phyloP scores from a whole-genome alignment of 1,284 basidiomycete species.

The Pseudozyma sp. region DNA sequence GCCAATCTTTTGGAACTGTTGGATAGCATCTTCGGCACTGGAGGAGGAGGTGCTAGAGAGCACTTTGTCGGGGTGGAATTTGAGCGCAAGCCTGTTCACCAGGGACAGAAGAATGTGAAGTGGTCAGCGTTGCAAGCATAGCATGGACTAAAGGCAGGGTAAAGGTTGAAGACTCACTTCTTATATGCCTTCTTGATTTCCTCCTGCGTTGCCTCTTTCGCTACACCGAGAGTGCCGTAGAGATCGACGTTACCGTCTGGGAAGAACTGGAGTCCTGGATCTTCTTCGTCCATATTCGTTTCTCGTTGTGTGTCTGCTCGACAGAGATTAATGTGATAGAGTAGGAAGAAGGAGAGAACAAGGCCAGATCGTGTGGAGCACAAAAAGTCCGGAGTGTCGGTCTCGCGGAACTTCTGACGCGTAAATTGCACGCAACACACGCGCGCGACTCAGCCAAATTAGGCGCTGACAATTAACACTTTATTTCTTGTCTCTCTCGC shows the following conservation, averaged over 20 bases:
- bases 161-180: slow-evolving; percentile 41
- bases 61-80: slow-evolving; percentile 67
- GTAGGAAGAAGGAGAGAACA: neutral
- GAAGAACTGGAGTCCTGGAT: slow-evolving; percentile 66
- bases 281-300: slow-evolving; percentile 54
- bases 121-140: neutral
- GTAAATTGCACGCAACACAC: slow-evolving; percentile 25
- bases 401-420: slow-evolving; percentile 21
- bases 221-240: slow-evolving; percentile 62
- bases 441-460: slow-evolving; percentile 1
- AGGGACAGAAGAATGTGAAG: neutral
- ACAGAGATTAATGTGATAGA: neutral
- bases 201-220: slow-evolving; percentile 47
- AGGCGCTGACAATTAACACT: slow-evolving; percentile 4
- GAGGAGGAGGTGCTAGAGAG: slow-evolving; percentile 32
- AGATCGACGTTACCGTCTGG: slow-evolving; percentile 65
- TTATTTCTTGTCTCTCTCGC: slow-evolving; percentile 12
- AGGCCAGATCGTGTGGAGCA: neutral
- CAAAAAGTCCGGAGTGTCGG: slow-evolving; percentile 9
- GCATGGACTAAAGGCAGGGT: neutral
- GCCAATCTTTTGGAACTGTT: slow-evolving; percentile 65
- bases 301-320: neutral
- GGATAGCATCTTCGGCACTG: slow-evolving; percentile 43
- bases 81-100: slow-evolving; percentile 59
- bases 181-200: slow-evolving; percentile 65